Evolutionary conservation across 2,329 filamentous ascomycete genomes (phyloP).

Genomic region (Berkeleyomyces basicola): DNA sequence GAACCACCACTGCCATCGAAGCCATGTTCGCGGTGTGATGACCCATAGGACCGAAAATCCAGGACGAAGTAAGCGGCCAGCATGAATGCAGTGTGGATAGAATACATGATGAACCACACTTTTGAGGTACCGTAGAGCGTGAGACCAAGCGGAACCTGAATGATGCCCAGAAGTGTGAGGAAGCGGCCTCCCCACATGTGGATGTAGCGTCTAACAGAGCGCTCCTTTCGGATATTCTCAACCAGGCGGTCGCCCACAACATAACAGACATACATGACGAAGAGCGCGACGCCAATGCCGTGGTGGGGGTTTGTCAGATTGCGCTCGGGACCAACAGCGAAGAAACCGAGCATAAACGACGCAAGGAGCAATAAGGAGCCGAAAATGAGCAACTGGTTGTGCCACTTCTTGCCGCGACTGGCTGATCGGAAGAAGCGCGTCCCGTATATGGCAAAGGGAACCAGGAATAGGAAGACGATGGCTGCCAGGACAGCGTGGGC

Average conservation of each 20-base stretch:
- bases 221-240: conserved; percentile 31
- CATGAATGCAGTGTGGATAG: conserved; percentile 59
- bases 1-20: not conserved
- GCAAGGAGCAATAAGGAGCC: conserved; percentile 51
- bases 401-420: conserved; percentile 46
- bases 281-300: conserved; percentile 66
- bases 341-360: conserved; percentile 58
- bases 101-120: conserved; percentile 69
- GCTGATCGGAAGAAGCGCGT: conserved; percentile 54
- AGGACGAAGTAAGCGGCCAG: conserved; percentile 65
- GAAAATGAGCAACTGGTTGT: conserved; percentile 59
- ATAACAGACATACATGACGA: conserved; percentile 55
- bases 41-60: conserved; percentile 48
- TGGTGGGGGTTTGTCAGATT: conserved; percentile 71
- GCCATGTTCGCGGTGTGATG: conserved; percentile 25
- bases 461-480: conserved; percentile 56
- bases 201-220: conserved; percentile 41
- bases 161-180: conserved; percentile 65
- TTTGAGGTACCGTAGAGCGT: conserved; percentile 85
- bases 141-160: conserved; percentile 75
- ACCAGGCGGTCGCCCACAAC: conserved; percentile 52
- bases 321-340: conserved; percentile 57
- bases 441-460: conserved; percentile 57
- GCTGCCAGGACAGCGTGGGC: conserved; percentile 58
- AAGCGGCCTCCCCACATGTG: conserved; percentile 78